These are phyloP conservation scores for Malassezia psittaci DNA, from an alignment of 1,284 basidiomycete genomes.

Conservation along the genomic window DNA sequence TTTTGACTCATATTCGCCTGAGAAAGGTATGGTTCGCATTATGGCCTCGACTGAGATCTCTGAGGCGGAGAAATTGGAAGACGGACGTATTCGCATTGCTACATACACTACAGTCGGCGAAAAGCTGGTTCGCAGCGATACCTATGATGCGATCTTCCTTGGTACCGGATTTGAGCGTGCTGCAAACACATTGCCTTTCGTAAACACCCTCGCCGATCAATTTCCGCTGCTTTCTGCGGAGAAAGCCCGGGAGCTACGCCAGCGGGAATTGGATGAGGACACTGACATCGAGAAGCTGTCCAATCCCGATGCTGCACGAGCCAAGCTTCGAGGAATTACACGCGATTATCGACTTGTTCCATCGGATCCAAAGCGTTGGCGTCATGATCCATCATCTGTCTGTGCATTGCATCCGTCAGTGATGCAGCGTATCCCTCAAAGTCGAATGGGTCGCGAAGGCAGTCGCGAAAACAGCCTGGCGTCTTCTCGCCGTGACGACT, in stretches of 20 bases:
- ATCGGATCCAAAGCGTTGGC: conserved; percentile 8
- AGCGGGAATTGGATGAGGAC: conserved; percentile 23
- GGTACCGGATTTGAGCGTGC: conserved; percentile 40
- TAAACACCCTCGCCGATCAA: conserved; percentile 25
- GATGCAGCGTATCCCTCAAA: conserved; percentile 1
- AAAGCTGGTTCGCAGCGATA: conserved; percentile 1
- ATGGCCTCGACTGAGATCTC: conserved; percentile 18
- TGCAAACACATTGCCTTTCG: conserved; percentile 25
- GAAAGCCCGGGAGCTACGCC: conserved; percentile 13
- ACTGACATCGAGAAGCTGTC: conserved; percentile 20
- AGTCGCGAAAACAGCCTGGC: conserved; percentile 4
- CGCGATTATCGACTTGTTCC: conserved; percentile 43
- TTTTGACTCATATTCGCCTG: conserved; percentile 22
- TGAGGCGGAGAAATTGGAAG: conserved; percentile 8
- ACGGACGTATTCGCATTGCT: conserved; percentile 12
- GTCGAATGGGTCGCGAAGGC: conserved; percentile 11
- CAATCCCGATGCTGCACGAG: conserved; percentile 28
- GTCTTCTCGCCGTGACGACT: background rate
- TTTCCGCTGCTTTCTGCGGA: conserved; percentile 32
- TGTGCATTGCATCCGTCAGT: background rate
- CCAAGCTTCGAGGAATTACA: conserved; percentile 36
- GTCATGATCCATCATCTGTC: background rate
- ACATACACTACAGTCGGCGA: conserved; percentile 15
- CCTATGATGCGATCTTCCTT: conserved; percentile 40
- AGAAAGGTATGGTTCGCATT: conserved; percentile 22